phyloP scores from a whole-genome alignment of 192 early-diverging fungal genomes.

The Podila horticola region DNA sequence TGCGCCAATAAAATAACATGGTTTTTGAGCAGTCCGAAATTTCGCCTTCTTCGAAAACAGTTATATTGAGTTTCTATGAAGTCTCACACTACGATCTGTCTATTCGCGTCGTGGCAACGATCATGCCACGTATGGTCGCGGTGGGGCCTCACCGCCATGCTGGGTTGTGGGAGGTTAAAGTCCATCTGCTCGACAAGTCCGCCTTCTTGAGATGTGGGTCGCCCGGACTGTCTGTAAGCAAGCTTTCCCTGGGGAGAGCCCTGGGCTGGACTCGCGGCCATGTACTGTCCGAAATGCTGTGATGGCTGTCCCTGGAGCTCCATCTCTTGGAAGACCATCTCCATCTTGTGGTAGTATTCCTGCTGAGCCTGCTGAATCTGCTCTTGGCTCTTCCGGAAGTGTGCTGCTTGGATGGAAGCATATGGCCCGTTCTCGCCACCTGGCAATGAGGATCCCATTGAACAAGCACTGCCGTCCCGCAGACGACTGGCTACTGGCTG shows the following conservation, averaged over 20 bases:
- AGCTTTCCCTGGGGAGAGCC: too few species aligned
- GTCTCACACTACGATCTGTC: background rate
- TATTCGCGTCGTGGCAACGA: background rate
- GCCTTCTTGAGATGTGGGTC: background rate
- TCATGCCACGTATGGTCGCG: constrained; percentile 11
- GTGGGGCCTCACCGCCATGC: background rate
- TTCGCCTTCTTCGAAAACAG: too few species aligned
- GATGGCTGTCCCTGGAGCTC: constrained; percentile 16
- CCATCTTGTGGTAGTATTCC: constrained; percentile 11
- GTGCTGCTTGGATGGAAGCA: background rate
- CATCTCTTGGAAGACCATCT: constrained; percentile 33
- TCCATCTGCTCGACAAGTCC: background rate
- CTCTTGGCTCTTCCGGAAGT: constrained; percentile 36
- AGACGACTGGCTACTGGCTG: background rate
- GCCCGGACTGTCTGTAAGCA: background rate
- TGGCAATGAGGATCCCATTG: background rate
- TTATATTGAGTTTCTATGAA: too few species aligned
- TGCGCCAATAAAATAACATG: too few species aligned
- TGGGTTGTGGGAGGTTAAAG: background rate
- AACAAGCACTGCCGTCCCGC: too few species aligned
- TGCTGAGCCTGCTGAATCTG: constrained; percentile 20
- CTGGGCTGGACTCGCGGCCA: background rate
- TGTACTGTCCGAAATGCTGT: constrained; percentile 39
- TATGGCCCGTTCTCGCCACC: background rate
- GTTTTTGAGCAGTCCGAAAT: too few species aligned